These are phyloP conservation scores for Colletotrichum spaethianum DNA, from an alignment of 2,329 filamentous ascomycete genomes.

Conservation along the genomic window DNA sequence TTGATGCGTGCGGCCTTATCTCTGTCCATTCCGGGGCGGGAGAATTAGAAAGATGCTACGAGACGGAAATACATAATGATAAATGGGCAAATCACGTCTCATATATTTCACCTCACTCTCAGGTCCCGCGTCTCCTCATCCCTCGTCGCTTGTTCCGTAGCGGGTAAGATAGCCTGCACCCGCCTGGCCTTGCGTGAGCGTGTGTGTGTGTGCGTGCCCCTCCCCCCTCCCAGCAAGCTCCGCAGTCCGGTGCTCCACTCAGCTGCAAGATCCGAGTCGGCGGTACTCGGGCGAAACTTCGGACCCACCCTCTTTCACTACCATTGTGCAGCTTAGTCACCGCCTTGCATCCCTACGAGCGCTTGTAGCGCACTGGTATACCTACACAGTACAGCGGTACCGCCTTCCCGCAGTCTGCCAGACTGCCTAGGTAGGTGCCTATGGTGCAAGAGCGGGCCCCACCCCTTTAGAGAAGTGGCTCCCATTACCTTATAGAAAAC, in stretches of 20 bases:
- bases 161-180: not conserved
- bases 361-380: conserved; percentile 24
- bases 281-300: conserved; percentile 39
- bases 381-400: conserved; percentile 14
- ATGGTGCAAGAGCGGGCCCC: not conserved
- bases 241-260: not conserved
- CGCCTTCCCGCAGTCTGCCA: not conserved
- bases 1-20: conserved; percentile 49
- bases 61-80: conserved; percentile 58
- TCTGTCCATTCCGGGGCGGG: conserved; percentile 41
- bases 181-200: not conserved
- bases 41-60: conserved; percentile 43
- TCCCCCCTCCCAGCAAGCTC: not conserved
- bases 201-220: not conserved
- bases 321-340: conserved; percentile 14
- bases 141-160: not conserved
- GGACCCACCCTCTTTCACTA: conserved; percentile 1
- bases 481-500: conserved; percentile 66
- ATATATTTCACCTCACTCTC: conserved; percentile 29
- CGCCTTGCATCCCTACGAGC: conserved; percentile 1
- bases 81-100: conserved; percentile 48
- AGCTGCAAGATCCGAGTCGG: conserved; percentile 40
- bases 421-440: too few species aligned
- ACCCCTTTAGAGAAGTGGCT: conserved; percentile 42
- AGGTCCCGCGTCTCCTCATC: not conserved